Conservation (phyloP, 2,329 filamentous ascomycete genomes). For the Tolypocladium album region DNA sequence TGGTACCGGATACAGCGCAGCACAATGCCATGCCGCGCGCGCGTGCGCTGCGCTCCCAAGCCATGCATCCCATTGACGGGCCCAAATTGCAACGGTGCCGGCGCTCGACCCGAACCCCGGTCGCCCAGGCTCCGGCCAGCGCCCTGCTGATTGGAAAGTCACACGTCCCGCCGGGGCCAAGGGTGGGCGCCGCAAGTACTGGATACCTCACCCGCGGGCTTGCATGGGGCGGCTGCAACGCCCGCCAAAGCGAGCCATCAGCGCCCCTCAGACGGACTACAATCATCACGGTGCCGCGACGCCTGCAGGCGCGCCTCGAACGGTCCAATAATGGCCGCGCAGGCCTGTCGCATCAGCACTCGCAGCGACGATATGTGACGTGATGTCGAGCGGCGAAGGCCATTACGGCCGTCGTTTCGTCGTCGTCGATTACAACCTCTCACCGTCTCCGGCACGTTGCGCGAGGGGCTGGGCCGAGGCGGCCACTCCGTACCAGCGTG, state of each 20-base stretch:
- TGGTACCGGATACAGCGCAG: neutral
- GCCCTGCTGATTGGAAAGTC: constrained; percentile 2
- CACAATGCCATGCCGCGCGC: neutral
- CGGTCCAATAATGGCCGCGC: neutral
- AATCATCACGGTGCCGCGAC: neutral
- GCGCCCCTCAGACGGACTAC: neutral
- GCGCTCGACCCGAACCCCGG: neutral
- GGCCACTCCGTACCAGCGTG: neutral
- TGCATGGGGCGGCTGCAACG: no score
- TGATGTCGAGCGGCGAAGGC: neutral
- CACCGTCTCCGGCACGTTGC: neutral
- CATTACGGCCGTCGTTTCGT: neutral
- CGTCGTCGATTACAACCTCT: neutral
- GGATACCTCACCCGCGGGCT: neutral
- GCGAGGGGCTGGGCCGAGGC: neutral
- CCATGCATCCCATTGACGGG: neutral
- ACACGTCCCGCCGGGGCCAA: neutral
- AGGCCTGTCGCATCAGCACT: neutral
- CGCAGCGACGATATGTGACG: neutral
- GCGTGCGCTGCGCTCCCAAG: neutral
- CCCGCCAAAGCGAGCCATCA: neutral
- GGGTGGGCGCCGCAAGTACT: neutral
- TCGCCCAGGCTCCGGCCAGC: neutral
- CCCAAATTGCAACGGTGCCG: neutral
- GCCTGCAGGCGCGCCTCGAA: neutral